phyloP scores from a whole-genome alignment of 1,284 basidiomycete species.

The Mycena citricolor region DNA sequence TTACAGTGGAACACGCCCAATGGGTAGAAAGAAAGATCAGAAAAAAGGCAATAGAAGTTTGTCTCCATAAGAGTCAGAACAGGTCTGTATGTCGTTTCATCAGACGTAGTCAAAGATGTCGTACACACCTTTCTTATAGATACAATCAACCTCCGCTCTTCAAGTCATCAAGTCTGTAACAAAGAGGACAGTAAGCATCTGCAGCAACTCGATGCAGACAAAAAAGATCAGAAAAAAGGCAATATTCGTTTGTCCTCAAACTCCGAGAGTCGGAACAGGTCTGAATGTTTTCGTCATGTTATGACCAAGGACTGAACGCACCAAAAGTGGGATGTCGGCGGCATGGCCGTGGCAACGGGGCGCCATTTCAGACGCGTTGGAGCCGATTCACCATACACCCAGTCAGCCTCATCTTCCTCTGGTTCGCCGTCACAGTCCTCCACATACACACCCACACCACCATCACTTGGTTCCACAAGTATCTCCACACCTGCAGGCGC shows the following conservation, averaged over 20 bases:
- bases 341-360: slow-evolving; percentile 56
- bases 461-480: slow-evolving; percentile 61
- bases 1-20: too few species aligned
- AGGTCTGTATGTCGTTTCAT: slow-evolving; percentile 42
- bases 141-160: slow-evolving; percentile 7
- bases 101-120: slow-evolving; percentile 13
- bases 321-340: slow-evolving; percentile 45
- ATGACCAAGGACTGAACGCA: slow-evolving; percentile 23
- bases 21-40: slow-evolving; percentile 24
- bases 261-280: slow-evolving; percentile 48
- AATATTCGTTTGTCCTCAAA: slow-evolving; percentile 41
- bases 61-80: slow-evolving; percentile 39
- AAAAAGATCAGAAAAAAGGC: slow-evolving; percentile 19
- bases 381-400: slow-evolving; percentile 61
- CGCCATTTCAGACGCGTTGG: slow-evolving; percentile 51
- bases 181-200: slow-evolving; percentile 10
- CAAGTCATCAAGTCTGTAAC: too few species aligned
- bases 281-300: slow-evolving; percentile 38
- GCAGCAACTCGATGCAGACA: too few species aligned
- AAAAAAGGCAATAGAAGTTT: slow-evolving; percentile 48
- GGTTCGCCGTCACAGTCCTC: slow-evolving; percentile 54
- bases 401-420: slow-evolving; percentile 45
- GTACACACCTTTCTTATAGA: slow-evolving; percentile 8
- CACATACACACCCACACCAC: slow-evolving; percentile 70
- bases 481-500: slow-evolving; percentile 47